Evolutionary conservation across 257 asterid species (phyloP).

Genomic region (Nicotiana paniculata): DNA sequence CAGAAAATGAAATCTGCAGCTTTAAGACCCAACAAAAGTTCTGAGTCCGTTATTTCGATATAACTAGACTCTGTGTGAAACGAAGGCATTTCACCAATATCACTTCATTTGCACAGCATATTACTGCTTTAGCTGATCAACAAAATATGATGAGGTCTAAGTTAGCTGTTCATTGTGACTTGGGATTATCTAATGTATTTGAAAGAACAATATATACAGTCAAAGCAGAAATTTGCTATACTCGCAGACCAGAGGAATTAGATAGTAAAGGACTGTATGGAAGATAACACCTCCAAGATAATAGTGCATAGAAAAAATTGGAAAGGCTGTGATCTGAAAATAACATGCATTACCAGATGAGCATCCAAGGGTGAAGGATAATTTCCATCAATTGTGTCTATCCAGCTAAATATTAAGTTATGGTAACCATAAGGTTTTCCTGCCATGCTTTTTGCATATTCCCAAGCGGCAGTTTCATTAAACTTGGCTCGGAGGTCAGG

Average conservation of each 20-base stretch:
- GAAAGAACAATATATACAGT: background rate
- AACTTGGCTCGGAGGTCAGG: slow-evolving; percentile 74
- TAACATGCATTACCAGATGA: slow-evolving; percentile 54
- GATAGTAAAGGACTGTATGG: background rate
- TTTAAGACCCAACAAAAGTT: background rate
- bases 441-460: slow-evolving; percentile 75
- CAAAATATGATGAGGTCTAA: background rate
- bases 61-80: background rate
- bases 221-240: background rate
- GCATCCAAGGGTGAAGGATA: slow-evolving; percentile 86
- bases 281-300: background rate
- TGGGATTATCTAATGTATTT: background rate
- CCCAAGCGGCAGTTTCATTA: slow-evolving; percentile 86
- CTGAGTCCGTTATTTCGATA: background rate
- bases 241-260: background rate
- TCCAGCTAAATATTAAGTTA: slow-evolving; percentile 92
- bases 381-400: slow-evolving; percentile 70
- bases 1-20: background rate
- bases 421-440: slow-evolving; percentile 88
- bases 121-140: background rate
- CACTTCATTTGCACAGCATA: background rate
- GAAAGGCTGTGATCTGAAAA: background rate
- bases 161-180: background rate
- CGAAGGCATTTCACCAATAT: background rate
- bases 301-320: background rate